Conservation (phyloP, 495 filamentous ascomycete species). For the Neurospora tetraspora region DNA sequence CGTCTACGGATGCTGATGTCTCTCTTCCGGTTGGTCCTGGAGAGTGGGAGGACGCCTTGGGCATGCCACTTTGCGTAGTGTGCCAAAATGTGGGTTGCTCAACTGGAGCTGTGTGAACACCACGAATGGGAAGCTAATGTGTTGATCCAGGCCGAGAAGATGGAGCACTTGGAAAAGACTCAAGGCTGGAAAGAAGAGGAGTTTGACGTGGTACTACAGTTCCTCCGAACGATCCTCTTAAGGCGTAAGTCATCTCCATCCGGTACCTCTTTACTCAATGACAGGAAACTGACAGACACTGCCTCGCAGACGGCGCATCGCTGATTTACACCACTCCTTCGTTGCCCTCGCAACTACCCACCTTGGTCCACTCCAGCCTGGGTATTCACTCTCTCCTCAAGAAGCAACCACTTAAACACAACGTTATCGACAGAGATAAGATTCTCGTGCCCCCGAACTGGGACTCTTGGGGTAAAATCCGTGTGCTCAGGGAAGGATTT, state of each 20-base stretch:
- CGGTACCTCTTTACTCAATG: not conserved
- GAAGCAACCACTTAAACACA: conserved; percentile 76
- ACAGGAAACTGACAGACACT: conserved; percentile 7
- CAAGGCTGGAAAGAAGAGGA: conserved; percentile 88
- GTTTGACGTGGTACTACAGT: conserved; percentile 86
- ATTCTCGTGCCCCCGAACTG: conserved; percentile 90
- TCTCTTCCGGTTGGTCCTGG: conserved; percentile 75
- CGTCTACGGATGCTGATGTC: conserved; percentile 44
- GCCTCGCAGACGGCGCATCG: conserved; percentile 67
- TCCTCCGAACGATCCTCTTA: conserved; percentile 73
- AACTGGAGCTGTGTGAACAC: too few relatives aligned
- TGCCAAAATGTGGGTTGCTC: conserved; percentile 70
- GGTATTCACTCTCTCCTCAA: conserved; percentile 85
- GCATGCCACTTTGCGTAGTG: conserved; percentile 82
- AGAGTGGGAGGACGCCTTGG: conserved; percentile 89
- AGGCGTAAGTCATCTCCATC: conserved; percentile 51
- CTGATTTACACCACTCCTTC: conserved; percentile 85
- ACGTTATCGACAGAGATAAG: conserved; percentile 93
- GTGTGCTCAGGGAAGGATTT: conserved; percentile 86
- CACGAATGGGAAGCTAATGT: conserved; percentile 15
- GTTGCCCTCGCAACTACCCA: conserved; percentile 66
- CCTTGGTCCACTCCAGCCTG: conserved; percentile 75
- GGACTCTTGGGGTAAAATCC: conserved; percentile 98
- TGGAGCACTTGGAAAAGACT: conserved; percentile 76
- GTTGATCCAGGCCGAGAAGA: conserved; percentile 63